Conservation (phyloP, 1,284 basidiomycete genomes). For the Pisolithus thermaeus region DNA sequence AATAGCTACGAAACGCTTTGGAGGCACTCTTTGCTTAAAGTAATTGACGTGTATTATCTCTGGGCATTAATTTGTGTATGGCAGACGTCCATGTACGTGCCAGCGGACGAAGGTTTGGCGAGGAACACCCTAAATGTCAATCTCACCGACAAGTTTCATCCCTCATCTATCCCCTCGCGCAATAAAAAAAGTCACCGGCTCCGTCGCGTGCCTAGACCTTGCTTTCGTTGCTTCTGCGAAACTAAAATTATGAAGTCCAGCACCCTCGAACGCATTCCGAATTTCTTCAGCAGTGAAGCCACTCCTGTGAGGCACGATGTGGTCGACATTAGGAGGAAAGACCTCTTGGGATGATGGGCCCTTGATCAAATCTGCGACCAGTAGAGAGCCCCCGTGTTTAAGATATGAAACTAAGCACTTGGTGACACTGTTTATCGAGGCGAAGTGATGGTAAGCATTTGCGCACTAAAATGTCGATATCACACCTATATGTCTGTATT, state of each 20-base stretch:
- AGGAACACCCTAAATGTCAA: neutral
- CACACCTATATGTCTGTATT: conserved; percentile 8
- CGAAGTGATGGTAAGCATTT: conserved; percentile 65
- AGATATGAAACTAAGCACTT: conserved; percentile 48
- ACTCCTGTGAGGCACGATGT: conserved; percentile 47
- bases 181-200: conserved; percentile 41
- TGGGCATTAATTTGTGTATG: no score
- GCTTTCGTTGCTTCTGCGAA: conserved; percentile 31
- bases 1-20: conserved; percentile 56
- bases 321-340: conserved; percentile 24
- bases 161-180: conserved; percentile 37
- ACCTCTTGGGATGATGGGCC: conserved; percentile 16
- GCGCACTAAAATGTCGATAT: conserved; percentile 45
- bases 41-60: conserved; percentile 10
- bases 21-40: conserved; percentile 47
- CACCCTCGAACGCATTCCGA: conserved; percentile 39
- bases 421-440: conserved; percentile 45
- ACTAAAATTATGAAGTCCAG: conserved; percentile 39
- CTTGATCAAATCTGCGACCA: conserved; percentile 51
- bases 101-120: no score
- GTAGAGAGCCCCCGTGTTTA: conserved; percentile 54
- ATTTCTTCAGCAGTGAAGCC: conserved; percentile 49
- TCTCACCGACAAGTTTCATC: neutral
- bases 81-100: no score
- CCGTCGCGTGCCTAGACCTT: conserved; percentile 29